Conservation (phyloP, 2,329 filamentous ascomycete genomes). For the Dryadomyces quercivorus region DNA sequence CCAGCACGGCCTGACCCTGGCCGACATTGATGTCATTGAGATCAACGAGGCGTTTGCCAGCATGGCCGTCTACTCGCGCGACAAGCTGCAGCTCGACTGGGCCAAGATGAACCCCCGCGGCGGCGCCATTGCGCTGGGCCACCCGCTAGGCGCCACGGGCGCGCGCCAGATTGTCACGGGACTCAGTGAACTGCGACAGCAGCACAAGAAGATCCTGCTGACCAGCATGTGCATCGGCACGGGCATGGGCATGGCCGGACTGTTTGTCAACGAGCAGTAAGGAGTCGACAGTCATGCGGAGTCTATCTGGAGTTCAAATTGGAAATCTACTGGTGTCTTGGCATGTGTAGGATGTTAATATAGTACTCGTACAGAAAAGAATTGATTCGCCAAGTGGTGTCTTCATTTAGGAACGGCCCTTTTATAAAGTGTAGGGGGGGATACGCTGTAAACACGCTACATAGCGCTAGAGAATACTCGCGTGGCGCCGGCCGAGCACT, state of each 20-base stretch:
- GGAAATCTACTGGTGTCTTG: not conserved
- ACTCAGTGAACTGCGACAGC: constrained; percentile 69
- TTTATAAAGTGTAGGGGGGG: too few species aligned
- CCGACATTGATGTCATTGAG: constrained; percentile 83
- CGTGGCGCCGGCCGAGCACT: too few species aligned
- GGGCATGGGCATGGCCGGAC: constrained; percentile 55
- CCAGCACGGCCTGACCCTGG: constrained; percentile 64
- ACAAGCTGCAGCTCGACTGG: constrained; percentile 57
- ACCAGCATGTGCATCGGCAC: constrained; percentile 82
- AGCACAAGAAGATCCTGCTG: constrained; percentile 80
- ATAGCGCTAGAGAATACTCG: too few species aligned
- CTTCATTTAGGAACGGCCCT: too few species aligned
- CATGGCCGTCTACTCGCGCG: constrained; percentile 90
- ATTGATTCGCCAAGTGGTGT: too few species aligned
- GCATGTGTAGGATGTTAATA: too few species aligned
- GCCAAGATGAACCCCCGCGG: constrained; percentile 72
- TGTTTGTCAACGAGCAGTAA: constrained; percentile 29
- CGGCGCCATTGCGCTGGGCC: constrained; percentile 72
- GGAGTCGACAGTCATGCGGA: not conserved
- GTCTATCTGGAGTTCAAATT: not conserved
- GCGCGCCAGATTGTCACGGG: constrained; percentile 79
- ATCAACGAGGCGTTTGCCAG: constrained; percentile 96
- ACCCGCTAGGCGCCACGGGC: constrained; percentile 59
- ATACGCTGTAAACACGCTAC: too few species aligned
- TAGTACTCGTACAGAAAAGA: too few species aligned